Percentiles rank a stretch among this genome's conserved stretches.
Evolutionary conservation across 805 yeast genomes (phyloP).

Genomic region (Millerago galiae): DNA sequence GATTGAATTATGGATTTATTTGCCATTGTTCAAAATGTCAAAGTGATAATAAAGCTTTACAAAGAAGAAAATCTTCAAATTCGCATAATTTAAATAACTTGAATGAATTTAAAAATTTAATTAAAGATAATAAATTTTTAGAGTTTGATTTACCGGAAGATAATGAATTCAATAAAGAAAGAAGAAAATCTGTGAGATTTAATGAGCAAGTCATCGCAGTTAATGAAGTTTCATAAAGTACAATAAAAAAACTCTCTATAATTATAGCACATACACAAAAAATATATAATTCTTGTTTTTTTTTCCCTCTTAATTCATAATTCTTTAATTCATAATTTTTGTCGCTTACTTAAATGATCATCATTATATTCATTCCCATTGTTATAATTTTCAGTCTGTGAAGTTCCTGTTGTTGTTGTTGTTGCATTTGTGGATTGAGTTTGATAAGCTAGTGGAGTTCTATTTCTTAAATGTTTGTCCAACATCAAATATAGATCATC

Average conservation of each 20-base stretch:
- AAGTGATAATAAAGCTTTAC: slow-evolving; percentile 40
- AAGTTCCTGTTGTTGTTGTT: background rate
- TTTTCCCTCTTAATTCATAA: background rate
- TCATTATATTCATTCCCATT: slow-evolving; percentile 6
- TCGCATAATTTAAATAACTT: slow-evolving; percentile 14
- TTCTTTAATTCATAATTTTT: slow-evolving; percentile 16
- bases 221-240: slow-evolving; percentile 25
- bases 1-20: slow-evolving; percentile 75
- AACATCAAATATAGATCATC: slow-evolving; percentile 75
- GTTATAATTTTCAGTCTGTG: background rate
- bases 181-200: slow-evolving; percentile 63
- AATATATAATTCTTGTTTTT: background rate
- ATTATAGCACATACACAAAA: background rate
- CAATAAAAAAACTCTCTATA: background rate
- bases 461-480: slow-evolving; percentile 60
- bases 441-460: slow-evolving; percentile 30
- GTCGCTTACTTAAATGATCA: slow-evolving; percentile 22
- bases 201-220: slow-evolving; percentile 56
- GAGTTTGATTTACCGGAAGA: slow-evolving; percentile 41
- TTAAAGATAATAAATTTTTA: slow-evolving; percentile 32
- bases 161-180: slow-evolving; percentile 25
- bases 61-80: slow-evolving; percentile 39
- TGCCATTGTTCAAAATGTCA: slow-evolving; percentile 66
- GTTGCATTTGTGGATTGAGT: background rate
- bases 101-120: slow-evolving; percentile 40